Evolutionary conservation across 306 rosid genomes (phyloP).

Genomic region (Sicyos baderoa): DNA sequence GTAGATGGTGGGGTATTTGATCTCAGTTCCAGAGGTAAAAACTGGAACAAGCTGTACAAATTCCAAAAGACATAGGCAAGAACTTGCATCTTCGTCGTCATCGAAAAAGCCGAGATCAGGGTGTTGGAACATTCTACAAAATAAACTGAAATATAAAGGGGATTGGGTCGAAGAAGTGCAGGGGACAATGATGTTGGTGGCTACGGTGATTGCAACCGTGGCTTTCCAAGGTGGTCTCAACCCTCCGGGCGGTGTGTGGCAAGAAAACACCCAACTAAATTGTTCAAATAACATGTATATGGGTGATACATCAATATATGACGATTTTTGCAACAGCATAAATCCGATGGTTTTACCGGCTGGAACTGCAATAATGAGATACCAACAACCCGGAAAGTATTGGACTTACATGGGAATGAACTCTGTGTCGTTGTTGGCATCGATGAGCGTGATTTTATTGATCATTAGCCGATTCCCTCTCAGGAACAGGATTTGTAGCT

Average conservation of each 20-base stretch:
- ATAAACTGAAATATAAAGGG: neutral
- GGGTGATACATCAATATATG: no score
- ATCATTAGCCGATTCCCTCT: neutral
- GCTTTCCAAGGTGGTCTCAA: neutral
- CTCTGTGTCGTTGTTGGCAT: neutral
- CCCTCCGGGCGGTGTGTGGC: slow-evolving; percentile 9
- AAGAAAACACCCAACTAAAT: neutral
- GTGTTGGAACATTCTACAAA: neutral
- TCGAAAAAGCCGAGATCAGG: neutral
- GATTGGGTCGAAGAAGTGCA: neutral
- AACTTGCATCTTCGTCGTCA: no score
- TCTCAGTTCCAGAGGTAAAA: neutral
- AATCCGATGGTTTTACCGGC: neutral
- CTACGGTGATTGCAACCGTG: slow-evolving; percentile 1
- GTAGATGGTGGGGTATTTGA: neutral
- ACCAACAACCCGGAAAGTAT: neutral
- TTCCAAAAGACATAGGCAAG: neutral
- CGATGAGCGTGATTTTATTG: neutral
- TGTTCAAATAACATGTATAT: no score
- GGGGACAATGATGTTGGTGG: slow-evolving; percentile 6
- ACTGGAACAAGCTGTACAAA: neutral
- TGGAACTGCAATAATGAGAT: slow-evolving; percentile 4
- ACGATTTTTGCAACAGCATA: no score
- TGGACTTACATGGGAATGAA: neutral
- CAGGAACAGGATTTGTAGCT: neutral